Evolutionary conservation across 1,284 basidiomycete species (phyloP).

Genomic region (Somion occarium): DNA sequence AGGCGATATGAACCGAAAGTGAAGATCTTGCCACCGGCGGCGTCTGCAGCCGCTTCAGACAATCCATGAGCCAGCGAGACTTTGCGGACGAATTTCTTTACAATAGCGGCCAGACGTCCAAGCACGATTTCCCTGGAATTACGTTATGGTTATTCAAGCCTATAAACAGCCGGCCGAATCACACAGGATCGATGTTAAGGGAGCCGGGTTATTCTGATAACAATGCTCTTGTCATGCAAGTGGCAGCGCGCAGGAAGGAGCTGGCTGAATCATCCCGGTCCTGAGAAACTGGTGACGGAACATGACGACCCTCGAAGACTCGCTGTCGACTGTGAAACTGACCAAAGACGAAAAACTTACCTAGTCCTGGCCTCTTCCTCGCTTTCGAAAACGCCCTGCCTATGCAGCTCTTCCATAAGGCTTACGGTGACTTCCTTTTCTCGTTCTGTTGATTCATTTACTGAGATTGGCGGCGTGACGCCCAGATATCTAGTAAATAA

Average conservation of each 20-base stretch:
- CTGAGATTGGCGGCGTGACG: conserved; percentile 90
- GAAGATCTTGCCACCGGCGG: conserved; percentile 97
- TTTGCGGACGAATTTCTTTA: conserved; percentile 91
- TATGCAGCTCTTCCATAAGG: conserved; percentile 85
- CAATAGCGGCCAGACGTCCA: conserved; percentile 84
- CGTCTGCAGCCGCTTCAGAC: conserved; percentile 80
- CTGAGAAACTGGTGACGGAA: neutral
- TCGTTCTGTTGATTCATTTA: conserved; percentile 65
- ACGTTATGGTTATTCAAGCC: neutral
- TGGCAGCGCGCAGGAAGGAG: neutral
- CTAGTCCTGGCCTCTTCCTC: conserved; percentile 87
- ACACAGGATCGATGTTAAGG: neutral
- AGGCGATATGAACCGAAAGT: conserved; percentile 97
- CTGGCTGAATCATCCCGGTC: neutral
- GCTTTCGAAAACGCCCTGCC: conserved; percentile 86
- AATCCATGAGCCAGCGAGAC: conserved; percentile 79
- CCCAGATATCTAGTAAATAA: conserved; percentile 55
- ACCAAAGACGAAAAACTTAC: conserved; percentile 43
- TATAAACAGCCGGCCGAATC: neutral
- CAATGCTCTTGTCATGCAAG: neutral
- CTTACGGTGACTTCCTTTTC: conserved; percentile 82
- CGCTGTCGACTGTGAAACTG: neutral
- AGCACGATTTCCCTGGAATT: conserved; percentile 83
- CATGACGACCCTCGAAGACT: neutral
- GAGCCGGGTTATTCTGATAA: neutral